phyloP scores from a whole-genome alignment of 345 rosid genomes.

The Kandelia obovata region DNA sequence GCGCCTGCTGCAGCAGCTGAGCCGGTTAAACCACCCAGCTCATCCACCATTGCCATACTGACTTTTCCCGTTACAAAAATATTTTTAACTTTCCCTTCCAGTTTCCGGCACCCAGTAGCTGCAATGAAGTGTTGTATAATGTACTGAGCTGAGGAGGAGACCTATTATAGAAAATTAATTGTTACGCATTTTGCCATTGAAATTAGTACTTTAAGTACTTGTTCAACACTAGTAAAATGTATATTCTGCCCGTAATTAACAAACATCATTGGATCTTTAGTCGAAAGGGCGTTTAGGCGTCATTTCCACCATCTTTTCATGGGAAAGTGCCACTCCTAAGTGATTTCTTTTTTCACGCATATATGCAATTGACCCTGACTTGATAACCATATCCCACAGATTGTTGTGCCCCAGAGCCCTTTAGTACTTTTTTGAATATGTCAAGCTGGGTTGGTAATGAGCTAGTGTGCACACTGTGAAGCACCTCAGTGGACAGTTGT shows the following conservation, averaged over 20 bases:
- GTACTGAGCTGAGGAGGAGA: conserved; percentile 93
- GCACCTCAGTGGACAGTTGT: conserved; percentile 11
- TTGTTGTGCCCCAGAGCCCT: neutral
- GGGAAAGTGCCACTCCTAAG: no score
- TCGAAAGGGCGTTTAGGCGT: no score
- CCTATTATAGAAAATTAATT: conserved; percentile 35
- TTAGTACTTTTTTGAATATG: conserved; percentile 6
- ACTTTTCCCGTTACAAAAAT: conserved; percentile 79
- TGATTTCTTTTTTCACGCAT: no score
- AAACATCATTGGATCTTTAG: no score
- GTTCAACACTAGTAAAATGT: no score
- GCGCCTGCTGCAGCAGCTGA: conserved; percentile 25
- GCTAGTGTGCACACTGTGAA: conserved; percentile 11
- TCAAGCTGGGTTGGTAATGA: conserved; percentile 11
- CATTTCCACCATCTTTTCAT: neutral
- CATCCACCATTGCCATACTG: conserved; percentile 73
- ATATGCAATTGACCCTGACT: neutral
- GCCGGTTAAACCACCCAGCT: conserved; percentile 37
- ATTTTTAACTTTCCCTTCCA: conserved; percentile 64
- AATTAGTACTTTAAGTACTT: no score
- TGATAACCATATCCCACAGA: conserved; percentile 22
- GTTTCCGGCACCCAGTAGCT: conserved; percentile 86
- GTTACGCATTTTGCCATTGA: neutral
- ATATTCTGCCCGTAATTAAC: no score
- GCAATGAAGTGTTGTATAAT: conserved; percentile 91